Conservation (phyloP, 106 monocot genomes). For the Cymbidium sinense region DNA sequence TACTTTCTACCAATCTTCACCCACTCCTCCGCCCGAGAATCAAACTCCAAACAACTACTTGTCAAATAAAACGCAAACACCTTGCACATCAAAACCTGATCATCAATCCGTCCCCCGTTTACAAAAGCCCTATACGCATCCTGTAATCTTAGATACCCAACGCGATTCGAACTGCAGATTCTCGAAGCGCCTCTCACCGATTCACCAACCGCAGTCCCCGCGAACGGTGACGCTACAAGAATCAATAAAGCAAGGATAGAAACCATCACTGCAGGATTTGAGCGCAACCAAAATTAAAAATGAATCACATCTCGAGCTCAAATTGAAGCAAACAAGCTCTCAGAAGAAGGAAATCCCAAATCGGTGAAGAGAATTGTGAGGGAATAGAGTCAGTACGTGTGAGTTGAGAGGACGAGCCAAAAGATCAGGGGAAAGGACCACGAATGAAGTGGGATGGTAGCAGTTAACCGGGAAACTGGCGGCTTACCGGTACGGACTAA, state of each 20-base stretch:
- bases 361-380: not conserved
- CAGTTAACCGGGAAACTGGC: conserved; percentile 4
- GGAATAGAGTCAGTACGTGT: not conserved
- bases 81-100: conserved; percentile 8
- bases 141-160: conserved; percentile 14
- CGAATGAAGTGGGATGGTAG: not conserved
- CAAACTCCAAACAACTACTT: conserved; percentile 10
- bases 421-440: not conserved
- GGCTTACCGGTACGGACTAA: not conserved
- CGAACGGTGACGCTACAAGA: not conserved
- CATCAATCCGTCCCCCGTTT: conserved; percentile 11
- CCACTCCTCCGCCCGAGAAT: conserved; percentile 10
- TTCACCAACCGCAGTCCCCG: conserved; percentile 1
- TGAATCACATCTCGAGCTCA: conserved; percentile 2
- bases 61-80: conserved; percentile 7
- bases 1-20: conserved; percentile 2
- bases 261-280: not conserved
- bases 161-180: conserved; percentile 15
- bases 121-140: conserved; percentile 12
- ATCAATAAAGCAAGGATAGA: conserved; percentile 10
- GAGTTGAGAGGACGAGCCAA: not conserved
- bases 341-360: not conserved
- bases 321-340: not conserved
- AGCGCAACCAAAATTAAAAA: not conserved
- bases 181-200: not conserved